Evolutionary conservation across 2,329 filamentous ascomycete genomes (phyloP), one percentile per base, ranked within the genome.

Genomic region (Chaetomiaceae sp.): DNA sequence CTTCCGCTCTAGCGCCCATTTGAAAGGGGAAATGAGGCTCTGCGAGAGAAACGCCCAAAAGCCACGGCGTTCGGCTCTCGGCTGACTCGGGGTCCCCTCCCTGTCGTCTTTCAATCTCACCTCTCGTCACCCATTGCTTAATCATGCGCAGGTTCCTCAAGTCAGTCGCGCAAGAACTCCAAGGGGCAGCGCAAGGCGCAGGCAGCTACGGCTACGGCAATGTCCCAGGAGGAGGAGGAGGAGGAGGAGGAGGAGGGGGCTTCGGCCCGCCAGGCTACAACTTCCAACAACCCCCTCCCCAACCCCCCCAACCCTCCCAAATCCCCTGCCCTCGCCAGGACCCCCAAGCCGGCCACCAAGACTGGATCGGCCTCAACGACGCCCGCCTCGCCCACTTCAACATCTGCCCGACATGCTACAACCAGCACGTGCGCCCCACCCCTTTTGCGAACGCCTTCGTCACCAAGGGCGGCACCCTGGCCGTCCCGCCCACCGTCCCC

Each of bases 361-460:
- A 56, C 39, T 58, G 53, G 53, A 55, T 58, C 31, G 56, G 51
- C 9, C 25, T 59, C 31, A 25, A 25, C 22, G 45, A 57, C 23
- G 37, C 54, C 1, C 51, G 50, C 6, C 53, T 43, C 43, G 29
- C 44, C 4, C 15, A 33, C 31, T 59, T 59, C 48, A 52, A 54
- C 48, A 43, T 57, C 33, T 59, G 51, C 34, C 54, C 54, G 6
- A 31, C 47, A n/a, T 59, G 54, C 52, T 57, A 46, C 57, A 48
- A 53, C 36, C 20, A 45, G 2, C 31, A 23, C 7, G 43, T 59
- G 19, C 51, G 57, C 5, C 51, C 57, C 12, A 59, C 54, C 7
- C 54, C 57, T 11, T 53, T 51, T n/a, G 49, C 57, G 9, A 34
- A 20, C 12, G 38, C 47, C 25, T 59, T 54, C 29, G 38, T 45